Evolutionary conservation across 495 filamentous ascomycete species (phyloP).

Genomic region (Penicillium paradoxum): DNA sequence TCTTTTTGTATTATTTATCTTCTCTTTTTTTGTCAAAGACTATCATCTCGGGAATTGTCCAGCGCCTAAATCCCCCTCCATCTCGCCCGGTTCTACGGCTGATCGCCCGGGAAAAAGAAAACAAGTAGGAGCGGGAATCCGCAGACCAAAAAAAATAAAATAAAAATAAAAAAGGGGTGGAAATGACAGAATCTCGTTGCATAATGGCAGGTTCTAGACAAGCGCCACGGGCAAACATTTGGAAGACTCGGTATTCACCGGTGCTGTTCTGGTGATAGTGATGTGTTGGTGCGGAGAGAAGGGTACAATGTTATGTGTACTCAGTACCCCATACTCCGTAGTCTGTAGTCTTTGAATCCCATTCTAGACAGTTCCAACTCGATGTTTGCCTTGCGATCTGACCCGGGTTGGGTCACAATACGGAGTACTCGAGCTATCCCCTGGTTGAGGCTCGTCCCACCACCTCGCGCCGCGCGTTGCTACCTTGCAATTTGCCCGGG

Average conservation of each 20-base stretch:
- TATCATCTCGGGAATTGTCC: neutral
- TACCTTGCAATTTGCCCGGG: constrained; percentile 1
- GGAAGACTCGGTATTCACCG: neutral
- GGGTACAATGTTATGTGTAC: too few relatives aligned
- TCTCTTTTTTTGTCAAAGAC: neutral
- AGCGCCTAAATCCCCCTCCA: constrained; percentile 1
- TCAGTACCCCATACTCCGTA: too few relatives aligned
- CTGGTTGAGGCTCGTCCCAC: constrained; percentile 2
- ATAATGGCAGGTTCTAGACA: constrained; percentile 9
- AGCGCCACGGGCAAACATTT: constrained; percentile 8
- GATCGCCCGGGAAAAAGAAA: neutral
- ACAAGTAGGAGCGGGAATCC: too few relatives aligned
- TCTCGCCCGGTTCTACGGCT: neutral
- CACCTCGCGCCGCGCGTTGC: neutral
- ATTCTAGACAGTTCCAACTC: too few relatives aligned
- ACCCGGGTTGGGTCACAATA: neutral
- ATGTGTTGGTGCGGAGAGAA: too few relatives aligned
- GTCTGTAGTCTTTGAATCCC: too few relatives aligned
- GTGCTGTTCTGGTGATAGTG: neutral
- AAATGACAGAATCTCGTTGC: constrained; percentile 1
- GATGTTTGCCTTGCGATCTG: too few relatives aligned
- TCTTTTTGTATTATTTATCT: neutral
- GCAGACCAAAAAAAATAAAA: neutral
- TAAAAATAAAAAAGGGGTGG: neutral
- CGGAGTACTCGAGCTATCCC: neutral